Conservation (phyloP, 192 early-diverging fungal genomes). For the Mortierella claussenii region DNA sequence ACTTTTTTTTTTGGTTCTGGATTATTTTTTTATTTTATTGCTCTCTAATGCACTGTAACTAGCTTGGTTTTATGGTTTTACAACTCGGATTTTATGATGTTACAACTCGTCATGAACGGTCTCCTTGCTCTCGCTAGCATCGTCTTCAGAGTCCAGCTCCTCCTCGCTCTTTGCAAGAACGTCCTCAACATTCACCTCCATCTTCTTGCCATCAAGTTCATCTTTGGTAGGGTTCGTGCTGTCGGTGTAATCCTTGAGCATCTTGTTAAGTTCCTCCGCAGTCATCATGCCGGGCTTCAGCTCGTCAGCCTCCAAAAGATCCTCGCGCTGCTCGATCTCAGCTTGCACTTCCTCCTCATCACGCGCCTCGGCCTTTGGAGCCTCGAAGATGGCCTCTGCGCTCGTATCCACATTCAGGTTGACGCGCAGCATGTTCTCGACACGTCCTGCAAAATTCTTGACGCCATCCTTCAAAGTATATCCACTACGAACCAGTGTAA, state of each 20-base stretch:
- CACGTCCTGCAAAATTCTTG: slow-evolving; percentile 60
- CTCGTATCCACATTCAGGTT: slow-evolving; percentile 57
- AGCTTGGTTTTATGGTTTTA: slow-evolving; percentile 7
- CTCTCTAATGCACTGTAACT: not conserved
- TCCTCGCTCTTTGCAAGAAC: slow-evolving; percentile 46
- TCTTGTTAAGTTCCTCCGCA: slow-evolving; percentile 44
- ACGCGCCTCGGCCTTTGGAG: slow-evolving; percentile 36
- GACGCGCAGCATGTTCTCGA: slow-evolving; percentile 65
- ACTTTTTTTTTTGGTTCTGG: too few relatives aligned
- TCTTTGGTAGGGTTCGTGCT: slow-evolving; percentile 42
- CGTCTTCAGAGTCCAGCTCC: slow-evolving; percentile 39
- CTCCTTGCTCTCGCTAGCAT: slow-evolving; percentile 12
- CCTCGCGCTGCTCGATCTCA: slow-evolving; percentile 41
- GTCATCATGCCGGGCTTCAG: slow-evolving; percentile 30
- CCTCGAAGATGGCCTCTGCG: slow-evolving; percentile 55
- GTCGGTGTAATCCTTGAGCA: slow-evolving; percentile 48
- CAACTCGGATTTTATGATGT: too few relatives aligned
- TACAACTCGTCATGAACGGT: slow-evolving; percentile 55
- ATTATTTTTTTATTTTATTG: not conserved
- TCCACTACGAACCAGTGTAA: slow-evolving; percentile 69
- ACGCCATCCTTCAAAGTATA: slow-evolving; percentile 66
- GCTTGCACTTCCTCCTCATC: slow-evolving; percentile 46
- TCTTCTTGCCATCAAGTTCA: slow-evolving; percentile 22
- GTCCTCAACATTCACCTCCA: slow-evolving; percentile 50
- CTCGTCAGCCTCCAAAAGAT: slow-evolving; percentile 42